Base-by-base conservation (phyloP, 164 flowering plant species). In the Vitis rotundifolia region DNA sequence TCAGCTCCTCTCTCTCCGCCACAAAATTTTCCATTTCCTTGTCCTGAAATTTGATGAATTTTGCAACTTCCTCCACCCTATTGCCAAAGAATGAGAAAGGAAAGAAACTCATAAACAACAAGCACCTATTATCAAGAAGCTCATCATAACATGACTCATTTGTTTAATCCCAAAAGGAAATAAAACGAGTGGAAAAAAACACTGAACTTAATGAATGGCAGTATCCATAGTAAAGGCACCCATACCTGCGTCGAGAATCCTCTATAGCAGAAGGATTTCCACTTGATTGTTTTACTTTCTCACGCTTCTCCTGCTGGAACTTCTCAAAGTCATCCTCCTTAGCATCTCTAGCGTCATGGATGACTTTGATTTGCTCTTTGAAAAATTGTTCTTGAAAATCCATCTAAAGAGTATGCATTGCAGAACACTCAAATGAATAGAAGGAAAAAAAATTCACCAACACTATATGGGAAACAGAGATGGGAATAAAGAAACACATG, bases 371-470 rank as follows among this genome's bases (percentile, higher is more conserved):
- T 64, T 88, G 85, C 0, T 89, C 93, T 67, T 84, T 83, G 78
- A 76, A 89, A 54, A 89, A 88, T n/a, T 84, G 60, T 54, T 88
- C 97, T 78, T 89, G 96, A 37, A 48, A 66, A 49, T 88, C 87
- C 98, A 92, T 87, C 98, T 94, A 66, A 29, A 57, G 72, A 44
- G 13, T 31, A 61, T 64, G 31, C 55, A 63, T 28, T 14, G 11
- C 44, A 37, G n/a, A 29, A 51, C 51, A 28, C 5, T 14, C 22
- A 44, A 5, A 54, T 11, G 18, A 37, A 19, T 47, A 12, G 19
- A 56, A 67, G 0, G 26, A 29, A 52, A n/a, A 29, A 37, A 37
- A 37, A 37, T 5, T 37, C 5, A 37, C 5, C 44, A 37, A 37
- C 44, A 37, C 7, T 3, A 37, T 5, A 0, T 37, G 2, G 2